These are phyloP conservation scores for Mollisiaceae sp. DNA, from an alignment of 2,329 filamentous ascomycete genomes.

Conservation along the genomic window DNA sequence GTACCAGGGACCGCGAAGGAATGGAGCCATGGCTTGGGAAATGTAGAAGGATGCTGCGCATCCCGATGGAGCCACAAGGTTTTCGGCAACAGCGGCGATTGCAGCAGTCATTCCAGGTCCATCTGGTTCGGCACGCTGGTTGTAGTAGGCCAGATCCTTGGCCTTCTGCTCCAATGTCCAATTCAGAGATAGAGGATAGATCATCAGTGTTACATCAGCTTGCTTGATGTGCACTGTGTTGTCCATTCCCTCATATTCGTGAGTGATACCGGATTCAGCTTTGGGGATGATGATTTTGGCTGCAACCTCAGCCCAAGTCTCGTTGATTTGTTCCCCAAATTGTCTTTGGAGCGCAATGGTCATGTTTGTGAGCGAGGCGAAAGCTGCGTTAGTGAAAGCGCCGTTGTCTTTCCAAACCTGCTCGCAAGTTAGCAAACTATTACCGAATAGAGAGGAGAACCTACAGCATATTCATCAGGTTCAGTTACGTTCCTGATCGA, in stretches of 20 bases:
- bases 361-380: slow-evolving; percentile 48
- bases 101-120: slow-evolving; percentile 78
- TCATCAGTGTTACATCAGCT: slow-evolving; percentile 29
- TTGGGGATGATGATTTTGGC: slow-evolving; percentile 59
- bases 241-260: slow-evolving; percentile 29
- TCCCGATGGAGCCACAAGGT: slow-evolving; percentile 67
- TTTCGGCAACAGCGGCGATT: slow-evolving; percentile 70
- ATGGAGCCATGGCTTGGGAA: slow-evolving; percentile 66
- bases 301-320: slow-evolving; percentile 61
- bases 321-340: slow-evolving; percentile 46
- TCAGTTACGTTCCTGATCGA: slow-evolving; percentile 68
- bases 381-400: slow-evolving; percentile 60
- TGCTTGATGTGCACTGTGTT: slow-evolving; percentile 30
- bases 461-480: slow-evolving; percentile 52
- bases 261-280: slow-evolving; percentile 60
- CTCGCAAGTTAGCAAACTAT: slow-evolving; percentile 17
- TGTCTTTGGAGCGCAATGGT: slow-evolving; percentile 41
- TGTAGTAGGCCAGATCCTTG: slow-evolving; percentile 24
- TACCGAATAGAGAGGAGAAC: slow-evolving; percentile 26
- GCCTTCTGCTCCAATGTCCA: slow-evolving; percentile 10
- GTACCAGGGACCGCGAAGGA: slow-evolving; percentile 69
- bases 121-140: slow-evolving; percentile 47
- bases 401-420: slow-evolving; percentile 52
- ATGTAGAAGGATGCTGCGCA: slow-evolving; percentile 73
- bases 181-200: slow-evolving; percentile 19